Percentiles rank a stretch among this genome's conserved stretches.
phyloP scores from a whole-genome alignment of 768 basidiomycete genomes.

The Calocybe cyanea region DNA sequence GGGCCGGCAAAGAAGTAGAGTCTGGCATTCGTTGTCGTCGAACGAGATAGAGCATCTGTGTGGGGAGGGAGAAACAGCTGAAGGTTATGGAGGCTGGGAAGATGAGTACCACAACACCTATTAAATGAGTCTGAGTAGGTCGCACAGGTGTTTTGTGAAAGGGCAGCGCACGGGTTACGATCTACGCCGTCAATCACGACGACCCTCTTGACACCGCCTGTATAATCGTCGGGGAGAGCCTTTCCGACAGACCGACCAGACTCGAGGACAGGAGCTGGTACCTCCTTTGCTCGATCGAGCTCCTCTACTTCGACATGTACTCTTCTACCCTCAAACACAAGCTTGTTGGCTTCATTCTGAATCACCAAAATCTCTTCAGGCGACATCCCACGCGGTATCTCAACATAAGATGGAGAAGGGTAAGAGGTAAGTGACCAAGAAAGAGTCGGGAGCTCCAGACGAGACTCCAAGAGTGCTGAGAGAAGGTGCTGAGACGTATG shows the following conservation, averaged over 20 bases:
- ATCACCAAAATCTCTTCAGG: conserved; percentile 55
- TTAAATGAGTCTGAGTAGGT: conserved; percentile 13
- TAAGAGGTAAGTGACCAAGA: conserved; percentile 76
- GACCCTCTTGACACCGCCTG: conserved; percentile 72
- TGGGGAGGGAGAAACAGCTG: conserved; percentile 70
- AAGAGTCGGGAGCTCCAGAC: conserved; percentile 62
- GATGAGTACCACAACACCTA: conserved; percentile 83
- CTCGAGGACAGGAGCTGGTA: conserved; percentile 32
- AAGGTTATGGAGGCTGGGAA: conserved; percentile 70
- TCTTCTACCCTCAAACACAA: conserved; percentile 65
- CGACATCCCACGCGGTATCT: conserved; percentile 67
- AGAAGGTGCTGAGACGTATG: conserved; percentile 84
- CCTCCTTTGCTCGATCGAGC: conserved; percentile 38
- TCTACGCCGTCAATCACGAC: conserved; percentile 83
- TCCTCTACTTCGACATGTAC: conserved; percentile 77
- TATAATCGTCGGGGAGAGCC: conserved; percentile 68
- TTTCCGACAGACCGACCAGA: conserved; percentile 52
- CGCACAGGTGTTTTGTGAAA: background rate
- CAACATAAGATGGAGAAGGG: conserved; percentile 72
- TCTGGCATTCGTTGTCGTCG: conserved; percentile 60
- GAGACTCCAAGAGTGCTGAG: conserved; percentile 71
- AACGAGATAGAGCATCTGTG: conserved; percentile 61
- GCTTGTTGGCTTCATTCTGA: conserved; percentile 60
- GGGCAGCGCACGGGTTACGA: conserved; percentile 60
- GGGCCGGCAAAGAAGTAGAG: conserved; percentile 84